A percentile compares a stretch with the other conserved stretches of the same genome.
Evolutionary conservation across 2,329 filamentous ascomycete genomes (phyloP).

Genomic region (Aureobasidium pullulans): DNA sequence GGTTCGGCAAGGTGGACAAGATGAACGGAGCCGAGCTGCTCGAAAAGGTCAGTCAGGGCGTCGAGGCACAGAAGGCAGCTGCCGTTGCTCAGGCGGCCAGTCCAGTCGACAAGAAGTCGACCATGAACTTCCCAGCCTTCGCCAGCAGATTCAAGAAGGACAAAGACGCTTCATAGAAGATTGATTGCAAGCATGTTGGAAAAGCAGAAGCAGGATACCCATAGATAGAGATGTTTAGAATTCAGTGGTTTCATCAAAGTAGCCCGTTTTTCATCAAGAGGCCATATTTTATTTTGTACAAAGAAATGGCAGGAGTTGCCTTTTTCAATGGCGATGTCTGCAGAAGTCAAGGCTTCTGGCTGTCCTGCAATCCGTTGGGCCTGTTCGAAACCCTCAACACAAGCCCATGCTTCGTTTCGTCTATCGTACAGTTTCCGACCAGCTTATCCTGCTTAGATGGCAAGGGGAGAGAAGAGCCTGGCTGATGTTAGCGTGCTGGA

Average conservation of each 20-base stretch:
- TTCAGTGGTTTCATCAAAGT: not conserved
- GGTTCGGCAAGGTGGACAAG: slow-evolving; percentile 87
- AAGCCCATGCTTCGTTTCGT: not conserved
- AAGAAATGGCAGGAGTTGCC: not conserved
- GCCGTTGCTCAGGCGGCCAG: slow-evolving; percentile 14
- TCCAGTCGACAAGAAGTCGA: slow-evolving; percentile 12
- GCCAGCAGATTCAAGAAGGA: slow-evolving; percentile 16
- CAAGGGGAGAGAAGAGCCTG: slow-evolving; percentile 21
- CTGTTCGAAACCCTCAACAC: not conserved
- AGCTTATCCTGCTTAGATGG: slow-evolving; percentile 13
- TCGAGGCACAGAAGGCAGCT: slow-evolving; percentile 13
- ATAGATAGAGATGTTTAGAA: not conserved
- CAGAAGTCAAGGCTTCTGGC: not conserved
- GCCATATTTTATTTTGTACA: not conserved
- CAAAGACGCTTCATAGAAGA: not conserved
- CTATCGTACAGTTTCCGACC: slow-evolving; percentile 6
- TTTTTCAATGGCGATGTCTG: not conserved
- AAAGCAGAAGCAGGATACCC: not conserved
- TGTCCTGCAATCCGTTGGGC: not conserved
- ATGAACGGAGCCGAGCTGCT: slow-evolving; percentile 79
- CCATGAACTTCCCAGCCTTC: slow-evolving; percentile 16
- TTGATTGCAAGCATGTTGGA: not conserved
- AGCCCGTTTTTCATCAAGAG: not conserved
- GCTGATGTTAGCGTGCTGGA: not conserved
- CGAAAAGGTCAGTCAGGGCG: slow-evolving; percentile 59